Evolutionary conservation across 257 asterid genomes (phyloP), one percentile per base, ranked within the genome.

Genomic region (Solanum okadae): DNA sequence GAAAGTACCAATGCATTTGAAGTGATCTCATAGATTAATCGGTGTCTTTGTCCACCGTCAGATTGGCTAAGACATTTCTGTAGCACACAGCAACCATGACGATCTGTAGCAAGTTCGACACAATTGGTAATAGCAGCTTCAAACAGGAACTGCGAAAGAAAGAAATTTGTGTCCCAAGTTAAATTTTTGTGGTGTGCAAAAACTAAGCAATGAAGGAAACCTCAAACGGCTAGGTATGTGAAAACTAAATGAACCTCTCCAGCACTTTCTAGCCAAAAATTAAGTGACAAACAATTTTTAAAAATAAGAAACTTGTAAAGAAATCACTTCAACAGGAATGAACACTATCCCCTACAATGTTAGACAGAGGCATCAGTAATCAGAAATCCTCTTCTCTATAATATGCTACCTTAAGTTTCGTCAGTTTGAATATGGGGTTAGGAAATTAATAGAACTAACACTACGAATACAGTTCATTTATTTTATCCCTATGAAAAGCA

Each of bases 1-100:
- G 99, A 94, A 84, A 97, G 98, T 78, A 92, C 89, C 90, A 94
- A 94, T 1, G 95, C 99, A 65, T 96, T 95, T 88, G 93, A 91
- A 35, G 96, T 90, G 70, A 97, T 95, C 91, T 94, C 95, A 16
- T 95, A 90, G 31, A 97, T 87, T 93, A 97, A 86, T 71, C 91
- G 93, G 46, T 97, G 96, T 10, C 93, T 93, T 86, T 92, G 91
- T 84, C 92, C 96, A 87, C 98, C 98, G 76, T 91, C 90, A 46
- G 97, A 92, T 87, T 91, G 95, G 81, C 92, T 91, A 90, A 97
- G 95, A 93, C 98, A 97, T 37, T 95, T 93, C 94, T 97, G 99
- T 88, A 95, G 94, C 89, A 97, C 98, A 85, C 98, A 95, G 88
- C 99, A 96, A 44, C 99, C 99, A 49, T 95, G 98, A 90, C 95